phyloP scores from a whole-genome alignment of 768 basidiomycete species.

The Trametes maxima region DNA sequence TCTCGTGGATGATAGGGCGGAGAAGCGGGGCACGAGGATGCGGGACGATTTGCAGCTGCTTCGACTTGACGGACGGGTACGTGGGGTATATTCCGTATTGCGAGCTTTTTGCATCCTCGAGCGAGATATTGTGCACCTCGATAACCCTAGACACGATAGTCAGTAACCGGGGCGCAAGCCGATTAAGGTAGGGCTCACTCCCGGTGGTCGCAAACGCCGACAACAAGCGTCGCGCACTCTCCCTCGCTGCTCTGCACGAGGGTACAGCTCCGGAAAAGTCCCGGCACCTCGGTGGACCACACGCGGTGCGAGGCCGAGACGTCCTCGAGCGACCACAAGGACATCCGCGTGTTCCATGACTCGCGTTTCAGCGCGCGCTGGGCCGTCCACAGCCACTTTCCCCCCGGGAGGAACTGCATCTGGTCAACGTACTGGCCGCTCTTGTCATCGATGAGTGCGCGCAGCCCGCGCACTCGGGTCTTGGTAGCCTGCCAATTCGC shows the following conservation, averaged over 20 bases:
- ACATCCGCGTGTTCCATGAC: slow-evolving; percentile 40
- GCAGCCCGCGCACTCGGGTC: slow-evolving; percentile 40
- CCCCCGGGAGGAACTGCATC: slow-evolving; percentile 51
- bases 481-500: slow-evolving; percentile 48
- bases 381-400: slow-evolving; percentile 51
- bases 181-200: slow-evolving; percentile 25
- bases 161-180: neutral
- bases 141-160: slow-evolving; percentile 12
- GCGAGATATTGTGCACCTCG: slow-evolving; percentile 22
- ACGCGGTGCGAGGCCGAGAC: slow-evolving; percentile 29
- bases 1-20: slow-evolving; percentile 23
- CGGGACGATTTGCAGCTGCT: slow-evolving; percentile 14
- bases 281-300: slow-evolving; percentile 29
- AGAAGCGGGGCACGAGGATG: slow-evolving; percentile 22
- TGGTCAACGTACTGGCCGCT: slow-evolving; percentile 44
- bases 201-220: slow-evolving; percentile 25
- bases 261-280: slow-evolving; percentile 29
- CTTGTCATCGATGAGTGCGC: slow-evolving; percentile 36
- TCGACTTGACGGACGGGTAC: slow-evolving; percentile 12
- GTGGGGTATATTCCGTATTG: slow-evolving; percentile 17
- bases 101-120: slow-evolving; percentile 9
- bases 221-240: slow-evolving; percentile 25
- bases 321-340: slow-evolving; percentile 47
- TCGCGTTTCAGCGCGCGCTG: slow-evolving; percentile 36
- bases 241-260: slow-evolving; percentile 19